A percentile compares a stretch with the other conserved stretches of the same genome.
phyloP scores from a whole-genome alignment of 176 grass and related monocot species.

The Puya raimondii region DNA sequence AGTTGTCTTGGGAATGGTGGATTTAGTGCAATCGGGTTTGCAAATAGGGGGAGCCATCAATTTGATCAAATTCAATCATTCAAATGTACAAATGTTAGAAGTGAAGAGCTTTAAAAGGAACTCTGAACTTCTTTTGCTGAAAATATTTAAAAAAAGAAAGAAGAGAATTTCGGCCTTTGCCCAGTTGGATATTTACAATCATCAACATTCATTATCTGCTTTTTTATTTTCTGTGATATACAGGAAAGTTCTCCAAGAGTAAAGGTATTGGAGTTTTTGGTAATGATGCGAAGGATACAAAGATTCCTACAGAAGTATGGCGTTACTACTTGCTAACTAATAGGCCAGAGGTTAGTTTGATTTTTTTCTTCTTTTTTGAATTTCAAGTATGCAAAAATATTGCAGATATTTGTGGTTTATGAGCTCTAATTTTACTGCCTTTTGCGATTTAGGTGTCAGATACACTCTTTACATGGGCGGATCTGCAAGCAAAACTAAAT shows the following conservation, averaged over 20 bases:
- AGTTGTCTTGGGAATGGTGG: neutral
- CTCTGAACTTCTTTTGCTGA: no score
- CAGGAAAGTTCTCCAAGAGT: slow-evolving; percentile 91
- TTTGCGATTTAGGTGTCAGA: slow-evolving; percentile 63
- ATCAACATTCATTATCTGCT: slow-evolving; percentile 11
- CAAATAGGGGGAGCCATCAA: no score
- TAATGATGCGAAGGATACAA: slow-evolving; percentile 81
- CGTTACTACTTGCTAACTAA: slow-evolving; percentile 94
- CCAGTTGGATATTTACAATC: neutral
- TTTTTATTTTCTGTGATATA: slow-evolving; percentile 13
- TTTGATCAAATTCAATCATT: no score
- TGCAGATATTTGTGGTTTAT: neutral
- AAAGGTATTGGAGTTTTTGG: slow-evolving; percentile 96
- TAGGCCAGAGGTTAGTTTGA: slow-evolving; percentile 65
- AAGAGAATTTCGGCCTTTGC: no score
- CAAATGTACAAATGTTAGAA: no score
- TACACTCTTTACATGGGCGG: slow-evolving; percentile 84
- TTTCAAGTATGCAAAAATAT: slow-evolving; percentile 17
- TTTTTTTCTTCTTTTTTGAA: slow-evolving; percentile 10
- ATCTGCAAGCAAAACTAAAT: slow-evolving; percentile 92
- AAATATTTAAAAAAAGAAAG: no score
- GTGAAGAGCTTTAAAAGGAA: no score
- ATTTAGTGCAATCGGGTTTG: no score
- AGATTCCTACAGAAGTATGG: slow-evolving; percentile 89
- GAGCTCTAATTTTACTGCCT: slow-evolving; percentile 22